phyloP scores from a whole-genome alignment of 2,329 filamentous ascomycete species.

The Penicillium sp. region DNA sequence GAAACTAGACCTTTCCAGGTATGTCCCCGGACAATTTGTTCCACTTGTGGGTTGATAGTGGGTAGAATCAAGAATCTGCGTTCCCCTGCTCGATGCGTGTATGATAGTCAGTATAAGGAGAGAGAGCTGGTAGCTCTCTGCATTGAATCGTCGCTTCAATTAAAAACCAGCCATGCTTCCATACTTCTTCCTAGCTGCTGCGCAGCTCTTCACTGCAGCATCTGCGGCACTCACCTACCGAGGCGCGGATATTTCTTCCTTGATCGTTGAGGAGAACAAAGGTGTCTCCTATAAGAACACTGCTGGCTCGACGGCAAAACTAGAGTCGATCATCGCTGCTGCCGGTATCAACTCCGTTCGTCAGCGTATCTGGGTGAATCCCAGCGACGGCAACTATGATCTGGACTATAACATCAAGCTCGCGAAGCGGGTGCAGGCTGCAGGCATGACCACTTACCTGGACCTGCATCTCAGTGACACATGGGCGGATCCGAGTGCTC shows the following conservation, averaged over 20 bases:
- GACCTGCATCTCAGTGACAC: conserved; percentile 69
- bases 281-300: conserved; percentile 63
- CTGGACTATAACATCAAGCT: conserved; percentile 69
- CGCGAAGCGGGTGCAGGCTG: conserved; percentile 64
- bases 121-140: not conserved
- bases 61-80: not conserved
- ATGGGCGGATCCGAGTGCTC: conserved; percentile 69
- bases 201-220: conserved; percentile 19
- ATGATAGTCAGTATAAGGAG: not conserved
- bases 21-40: conserved; percentile 1
- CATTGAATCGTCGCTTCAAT: not conserved
- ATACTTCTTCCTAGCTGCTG: conserved; percentile 15
- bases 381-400: conserved; percentile 64
- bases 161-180: conserved; percentile 7
- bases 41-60: not conserved
- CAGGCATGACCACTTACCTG: conserved; percentile 62
- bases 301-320: conserved; percentile 53
- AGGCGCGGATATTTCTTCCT: conserved; percentile 71
- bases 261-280: conserved; percentile 61
- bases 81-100: not conserved
- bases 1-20: conserved; percentile 6
- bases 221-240: conserved; percentile 60
- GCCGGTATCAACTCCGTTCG: conserved; percentile 70
- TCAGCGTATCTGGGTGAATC: conserved; percentile 72
- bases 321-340: conserved; percentile 64